Evolutionary conservation across 1,139 yeast genomes (phyloP).

Genomic region (Zygosaccharomyces pseudobailii): DNA sequence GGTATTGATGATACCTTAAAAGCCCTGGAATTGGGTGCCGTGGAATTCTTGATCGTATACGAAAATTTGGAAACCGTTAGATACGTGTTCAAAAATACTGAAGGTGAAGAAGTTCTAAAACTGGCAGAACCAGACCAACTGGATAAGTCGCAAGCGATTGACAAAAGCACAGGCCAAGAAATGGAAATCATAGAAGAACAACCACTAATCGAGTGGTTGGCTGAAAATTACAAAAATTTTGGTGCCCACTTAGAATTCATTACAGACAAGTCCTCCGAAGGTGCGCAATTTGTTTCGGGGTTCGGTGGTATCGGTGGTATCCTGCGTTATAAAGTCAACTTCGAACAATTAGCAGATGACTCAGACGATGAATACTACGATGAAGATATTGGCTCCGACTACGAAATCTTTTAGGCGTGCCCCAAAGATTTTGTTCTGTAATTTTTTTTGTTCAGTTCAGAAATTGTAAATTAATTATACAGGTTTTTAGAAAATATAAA

Average conservation of each 20-base stretch:
- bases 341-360: conserved; percentile 88
- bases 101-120: conserved; percentile 71
- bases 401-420: conserved; percentile 34
- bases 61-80: conserved; percentile 85
- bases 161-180: conserved; percentile 82
- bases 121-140: conserved; percentile 68
- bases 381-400: conserved; percentile 56
- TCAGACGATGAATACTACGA: conserved; percentile 87
- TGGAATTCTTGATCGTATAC: conserved; percentile 86
- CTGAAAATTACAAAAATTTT: conserved; percentile 87
- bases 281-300: conserved; percentile 96
- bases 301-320: conserved; percentile 98
- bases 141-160: conserved; percentile 72
- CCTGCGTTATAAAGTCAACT: conserved; percentile 92
- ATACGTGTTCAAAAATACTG: conserved; percentile 78
- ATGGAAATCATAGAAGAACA: conserved; percentile 82
- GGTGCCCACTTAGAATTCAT: conserved; percentile 97
- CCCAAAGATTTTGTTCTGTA: neutral
- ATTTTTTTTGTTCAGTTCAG: conserved; percentile 7
- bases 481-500: neutral
- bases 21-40: conserved; percentile 93
- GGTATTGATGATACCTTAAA: conserved; percentile 95
- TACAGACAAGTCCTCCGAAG: conserved; percentile 94
- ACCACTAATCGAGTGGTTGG: conserved; percentile 91
- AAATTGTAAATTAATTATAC: conserved; percentile 6